Evolutionary conservation across 495 filamentous ascomycete genomes (phyloP).

Genomic region (Clohesyomyces aquaticus): DNA sequence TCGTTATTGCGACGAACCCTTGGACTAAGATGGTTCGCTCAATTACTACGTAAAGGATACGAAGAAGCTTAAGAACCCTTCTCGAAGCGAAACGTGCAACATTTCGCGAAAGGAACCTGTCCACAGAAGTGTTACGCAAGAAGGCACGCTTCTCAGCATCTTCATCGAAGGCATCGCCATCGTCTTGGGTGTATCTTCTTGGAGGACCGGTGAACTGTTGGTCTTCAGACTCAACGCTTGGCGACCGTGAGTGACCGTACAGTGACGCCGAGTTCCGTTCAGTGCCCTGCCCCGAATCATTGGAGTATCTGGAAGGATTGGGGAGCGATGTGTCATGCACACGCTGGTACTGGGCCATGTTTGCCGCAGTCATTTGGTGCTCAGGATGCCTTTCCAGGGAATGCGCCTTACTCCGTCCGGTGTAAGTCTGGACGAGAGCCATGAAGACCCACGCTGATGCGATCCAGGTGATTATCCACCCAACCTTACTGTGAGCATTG

Average conservation of each 20-base stretch:
- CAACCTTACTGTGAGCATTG: constrained; percentile 86
- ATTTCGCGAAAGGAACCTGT: constrained; percentile 52
- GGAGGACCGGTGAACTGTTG: constrained; percentile 50
- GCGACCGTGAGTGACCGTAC: constrained; percentile 64
- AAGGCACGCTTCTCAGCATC: constrained; percentile 51
- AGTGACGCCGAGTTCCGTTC: constrained; percentile 72
- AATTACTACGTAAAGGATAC: constrained; percentile 61
- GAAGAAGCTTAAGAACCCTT: constrained; percentile 61
- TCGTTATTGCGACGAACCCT: constrained; percentile 65
- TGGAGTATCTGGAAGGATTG: constrained; percentile 67
- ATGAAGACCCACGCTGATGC: constrained; percentile 69
- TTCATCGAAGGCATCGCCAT: constrained; percentile 48
- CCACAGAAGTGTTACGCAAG: constrained; percentile 52
- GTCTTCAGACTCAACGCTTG: constrained; percentile 57
- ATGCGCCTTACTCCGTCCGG: constrained; percentile 52
- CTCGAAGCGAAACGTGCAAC: constrained; percentile 63
- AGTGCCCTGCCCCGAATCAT: constrained; percentile 89
- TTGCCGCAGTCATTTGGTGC: constrained; percentile 69
- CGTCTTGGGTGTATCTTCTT: constrained; percentile 54
- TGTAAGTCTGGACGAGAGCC: constrained; percentile 53
- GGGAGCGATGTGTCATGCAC: constrained; percentile 51
- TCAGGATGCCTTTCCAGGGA: constrained; percentile 57
- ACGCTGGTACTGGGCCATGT: constrained; percentile 65
- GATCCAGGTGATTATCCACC: constrained; percentile 81
- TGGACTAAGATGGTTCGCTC: constrained; percentile 67